Evolutionary conservation across 2,329 filamentous ascomycete species (phyloP).

Genomic region (Didymella sp.): DNA sequence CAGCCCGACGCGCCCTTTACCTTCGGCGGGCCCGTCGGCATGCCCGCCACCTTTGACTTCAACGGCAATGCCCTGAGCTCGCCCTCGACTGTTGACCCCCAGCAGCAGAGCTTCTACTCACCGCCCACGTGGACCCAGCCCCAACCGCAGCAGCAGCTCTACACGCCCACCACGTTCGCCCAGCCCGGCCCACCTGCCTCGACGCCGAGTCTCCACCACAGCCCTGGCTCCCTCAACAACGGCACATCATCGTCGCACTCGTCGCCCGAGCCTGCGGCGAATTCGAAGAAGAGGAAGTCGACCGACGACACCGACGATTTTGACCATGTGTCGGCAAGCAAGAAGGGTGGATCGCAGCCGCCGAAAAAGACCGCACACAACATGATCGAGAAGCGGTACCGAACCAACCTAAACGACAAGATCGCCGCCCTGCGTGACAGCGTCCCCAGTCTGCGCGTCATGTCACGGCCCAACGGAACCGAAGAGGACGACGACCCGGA

Average conservation of each 20-base stretch:
- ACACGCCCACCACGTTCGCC: slow-evolving; percentile 34
- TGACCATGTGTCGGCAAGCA: slow-evolving; percentile 60
- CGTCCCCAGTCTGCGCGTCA: slow-evolving; percentile 86
- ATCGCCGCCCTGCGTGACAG: slow-evolving; percentile 91
- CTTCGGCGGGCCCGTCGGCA: slow-evolving; percentile 44
- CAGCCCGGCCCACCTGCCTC: slow-evolving; percentile 36
- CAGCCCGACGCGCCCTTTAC: slow-evolving; percentile 38
- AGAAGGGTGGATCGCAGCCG: slow-evolving; percentile 63
- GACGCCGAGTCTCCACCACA: slow-evolving; percentile 49
- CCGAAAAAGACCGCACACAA: slow-evolving; percentile 96
- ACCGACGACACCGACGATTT: slow-evolving; percentile 63
- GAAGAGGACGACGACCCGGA: slow-evolving; percentile 83
- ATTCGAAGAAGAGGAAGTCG: slow-evolving; percentile 50
- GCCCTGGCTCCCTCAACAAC: slow-evolving; percentile 46
- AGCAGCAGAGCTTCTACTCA: slow-evolving; percentile 40
- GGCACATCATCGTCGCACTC: slow-evolving; percentile 61
- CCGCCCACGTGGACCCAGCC: slow-evolving; percentile 41
- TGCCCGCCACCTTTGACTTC: slow-evolving; percentile 47
- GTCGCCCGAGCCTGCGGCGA: slow-evolving; percentile 63
- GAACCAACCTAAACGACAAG: slow-evolving; percentile 96
- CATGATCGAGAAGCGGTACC: slow-evolving; percentile 97
- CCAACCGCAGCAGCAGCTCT: slow-evolving; percentile 35
- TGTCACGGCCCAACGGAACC: slow-evolving; percentile 66
- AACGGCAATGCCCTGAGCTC: slow-evolving; percentile 41
- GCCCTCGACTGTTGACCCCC: slow-evolving; percentile 35